A percentile compares a stretch with the other conserved stretches of the same genome.
These are phyloP conservation scores for Silene coronaria DNA, from an alignment of 179 eudicot species.

Conservation along the genomic window DNA sequence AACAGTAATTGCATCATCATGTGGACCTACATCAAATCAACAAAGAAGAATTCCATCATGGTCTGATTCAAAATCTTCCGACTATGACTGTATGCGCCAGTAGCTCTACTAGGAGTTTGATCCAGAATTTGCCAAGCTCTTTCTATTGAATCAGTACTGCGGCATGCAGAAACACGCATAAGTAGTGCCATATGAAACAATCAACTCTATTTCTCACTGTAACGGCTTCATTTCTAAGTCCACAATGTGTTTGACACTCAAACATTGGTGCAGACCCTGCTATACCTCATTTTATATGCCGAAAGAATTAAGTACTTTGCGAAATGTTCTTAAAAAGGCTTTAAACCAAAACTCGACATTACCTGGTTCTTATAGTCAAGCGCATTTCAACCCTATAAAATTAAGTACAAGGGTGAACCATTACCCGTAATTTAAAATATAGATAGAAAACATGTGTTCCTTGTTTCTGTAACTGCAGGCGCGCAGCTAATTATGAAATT, in stretches of 20 bases:
- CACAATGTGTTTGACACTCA: neutral
- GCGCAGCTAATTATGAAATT: no score
- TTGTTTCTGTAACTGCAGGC: no score
- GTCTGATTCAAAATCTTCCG: no score
- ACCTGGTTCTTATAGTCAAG: neutral
- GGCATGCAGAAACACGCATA: neutral
- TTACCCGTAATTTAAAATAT: no score
- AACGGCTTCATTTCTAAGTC: neutral
- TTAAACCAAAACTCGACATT: neutral
- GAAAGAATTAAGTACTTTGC: no score
- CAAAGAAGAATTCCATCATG: no score
- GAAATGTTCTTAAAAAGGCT: no score
- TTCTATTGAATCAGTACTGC: conserved; percentile 75
- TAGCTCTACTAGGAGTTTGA: conserved; percentile 89
- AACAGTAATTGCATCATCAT: conserved; percentile 95
- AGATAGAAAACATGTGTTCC: no score
- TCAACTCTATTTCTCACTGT: neutral
- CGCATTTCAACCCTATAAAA: no score
- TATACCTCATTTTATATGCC: neutral
- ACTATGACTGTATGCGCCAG: conserved; percentile 98
- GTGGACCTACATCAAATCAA: conserved; percentile 72
- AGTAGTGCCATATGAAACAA: neutral
- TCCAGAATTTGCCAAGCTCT: conserved; percentile 78
- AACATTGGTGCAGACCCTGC: neutral
- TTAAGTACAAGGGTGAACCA: neutral